These are phyloP conservation scores for Rhodomyrtus psidioides DNA, from an alignment of 441 rosid species.

Conservation along the genomic window DNA sequence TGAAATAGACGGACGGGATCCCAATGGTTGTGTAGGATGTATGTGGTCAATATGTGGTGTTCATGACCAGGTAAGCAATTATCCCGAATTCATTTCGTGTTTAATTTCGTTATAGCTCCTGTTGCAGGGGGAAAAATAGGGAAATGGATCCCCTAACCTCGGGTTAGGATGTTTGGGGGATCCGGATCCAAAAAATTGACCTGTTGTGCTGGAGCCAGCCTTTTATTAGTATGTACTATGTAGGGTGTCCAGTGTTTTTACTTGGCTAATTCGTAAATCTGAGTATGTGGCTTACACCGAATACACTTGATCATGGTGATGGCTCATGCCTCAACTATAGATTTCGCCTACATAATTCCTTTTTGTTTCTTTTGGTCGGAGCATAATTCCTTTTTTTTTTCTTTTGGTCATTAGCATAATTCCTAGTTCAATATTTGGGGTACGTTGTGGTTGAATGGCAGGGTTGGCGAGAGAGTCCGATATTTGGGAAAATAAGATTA, in stretches of 20 bases:
- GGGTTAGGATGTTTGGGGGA: too few relatives aligned
- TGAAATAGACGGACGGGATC: slow-evolving; percentile 92
- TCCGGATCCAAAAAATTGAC: too few relatives aligned
- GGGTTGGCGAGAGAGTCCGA: slow-evolving; percentile 84
- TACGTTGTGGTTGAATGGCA: slow-evolving; percentile 10
- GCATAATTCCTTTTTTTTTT: too few relatives aligned
- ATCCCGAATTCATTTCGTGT: not conserved
- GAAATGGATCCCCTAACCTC: too few relatives aligned
- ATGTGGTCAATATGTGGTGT: slow-evolving; percentile 98
- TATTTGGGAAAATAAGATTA: slow-evolving; percentile 92
- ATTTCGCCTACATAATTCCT: too few relatives aligned
- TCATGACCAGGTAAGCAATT: slow-evolving; percentile 67
- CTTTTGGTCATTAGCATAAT: too few relatives aligned
- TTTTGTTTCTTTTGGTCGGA: too few relatives aligned
- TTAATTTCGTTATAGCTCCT: not conserved
- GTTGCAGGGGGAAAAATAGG: too few relatives aligned
- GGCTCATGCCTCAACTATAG: not conserved
- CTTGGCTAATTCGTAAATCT: not conserved
- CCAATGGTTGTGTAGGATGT: slow-evolving; percentile 93
- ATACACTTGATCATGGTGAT: not conserved
- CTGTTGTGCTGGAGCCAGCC: not conserved
- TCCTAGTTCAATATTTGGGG: not conserved
- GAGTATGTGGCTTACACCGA: not conserved
- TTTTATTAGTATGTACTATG: not conserved
- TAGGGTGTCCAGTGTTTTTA: not conserved